These are phyloP conservation scores for Epichloe aotearoae DNA, from an alignment of 2,329 filamentous ascomycete genomes.

Conservation along the genomic window DNA sequence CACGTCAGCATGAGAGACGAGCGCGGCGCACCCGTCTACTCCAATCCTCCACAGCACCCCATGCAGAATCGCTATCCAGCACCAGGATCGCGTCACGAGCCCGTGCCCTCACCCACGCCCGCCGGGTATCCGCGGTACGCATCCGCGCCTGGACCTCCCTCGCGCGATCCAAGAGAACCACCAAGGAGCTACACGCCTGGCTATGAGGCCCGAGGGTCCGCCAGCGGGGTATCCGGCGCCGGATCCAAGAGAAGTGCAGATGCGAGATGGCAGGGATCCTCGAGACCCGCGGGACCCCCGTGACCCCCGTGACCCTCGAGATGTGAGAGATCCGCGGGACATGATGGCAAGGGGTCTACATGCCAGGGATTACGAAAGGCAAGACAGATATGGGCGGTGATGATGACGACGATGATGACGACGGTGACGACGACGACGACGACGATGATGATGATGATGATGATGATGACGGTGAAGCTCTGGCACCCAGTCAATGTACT, in stretches of 20 bases:
- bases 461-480: neutral
- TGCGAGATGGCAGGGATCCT: constrained; percentile 19
- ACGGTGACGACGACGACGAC: no score
- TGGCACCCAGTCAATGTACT: no score
- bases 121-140: constrained; percentile 31
- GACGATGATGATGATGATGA: neutral
- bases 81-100: constrained; percentile 27
- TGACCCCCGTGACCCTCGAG: constrained; percentile 11
- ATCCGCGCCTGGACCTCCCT: constrained; percentile 27
- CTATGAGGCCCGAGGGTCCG: constrained; percentile 28
- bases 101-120: constrained; percentile 24
- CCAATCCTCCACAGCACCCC: constrained; percentile 20
- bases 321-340: constrained; percentile 25
- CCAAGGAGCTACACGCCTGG: constrained; percentile 34
- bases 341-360: constrained; percentile 29
- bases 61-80: constrained; percentile 26
- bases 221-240: constrained; percentile 23
- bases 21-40: constrained; percentile 22
- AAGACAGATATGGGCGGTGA: constrained; percentile 31
- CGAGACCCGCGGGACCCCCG: neutral
- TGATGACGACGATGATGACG: neutral
- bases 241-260: constrained; percentile 21
- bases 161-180: constrained; percentile 29
- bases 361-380: constrained; percentile 33
- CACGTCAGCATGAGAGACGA: constrained; percentile 26